Evolutionary conservation across 768 basidiomycete species (phyloP), one percentile per base, ranked within the genome.

Genomic region (Cubamyces lactineus): DNA sequence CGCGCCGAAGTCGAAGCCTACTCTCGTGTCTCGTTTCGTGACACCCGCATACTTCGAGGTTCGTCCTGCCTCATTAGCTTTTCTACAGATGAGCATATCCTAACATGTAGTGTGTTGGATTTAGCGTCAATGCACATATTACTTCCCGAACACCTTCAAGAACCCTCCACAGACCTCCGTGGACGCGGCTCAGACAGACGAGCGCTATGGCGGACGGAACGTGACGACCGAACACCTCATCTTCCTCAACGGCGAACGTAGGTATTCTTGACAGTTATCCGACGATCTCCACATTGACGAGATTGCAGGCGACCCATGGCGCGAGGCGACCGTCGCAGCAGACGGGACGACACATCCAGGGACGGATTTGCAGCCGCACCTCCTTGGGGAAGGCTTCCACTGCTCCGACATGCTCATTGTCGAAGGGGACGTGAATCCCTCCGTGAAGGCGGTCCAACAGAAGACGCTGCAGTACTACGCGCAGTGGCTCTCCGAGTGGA

Each of bases 231-330:
- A 84, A 28, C 79, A 80, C 23, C 75, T 91, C 1, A 87, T 90
- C 79, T 89, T 89, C 64, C 86, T 86, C 45, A 90, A 86, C 51
- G 88, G 87, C 47, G 76, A 78, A 51, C 85, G 88, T 89, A 66
- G 65, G 86, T 80, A 15, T 7, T 24, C 21, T 24, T 13, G 2
- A 3, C 19, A 1, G 9, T 34, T 9, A 11, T 34, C 34, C n/a
- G 8, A 39, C 42, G 9, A 34, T 6, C 34, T 7, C 5, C 57
- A 53, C 34, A 17, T 23, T 21, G 55, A 47, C 13, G 13, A 59
- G 17, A 12, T 6, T 16, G 17, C 43, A 89, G 88, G 86, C 45
- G 88, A 91, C 67, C 88, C 89, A 17, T 91, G 88, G 88, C 80
- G 83, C 51, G 85, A 86, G 55, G 82, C 84, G 5, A 90, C 88